Evolutionary conservation across 306 rosid species (phyloP), one percentile per base, ranked within the genome.

Genomic region (Vigna hirtella): DNA sequence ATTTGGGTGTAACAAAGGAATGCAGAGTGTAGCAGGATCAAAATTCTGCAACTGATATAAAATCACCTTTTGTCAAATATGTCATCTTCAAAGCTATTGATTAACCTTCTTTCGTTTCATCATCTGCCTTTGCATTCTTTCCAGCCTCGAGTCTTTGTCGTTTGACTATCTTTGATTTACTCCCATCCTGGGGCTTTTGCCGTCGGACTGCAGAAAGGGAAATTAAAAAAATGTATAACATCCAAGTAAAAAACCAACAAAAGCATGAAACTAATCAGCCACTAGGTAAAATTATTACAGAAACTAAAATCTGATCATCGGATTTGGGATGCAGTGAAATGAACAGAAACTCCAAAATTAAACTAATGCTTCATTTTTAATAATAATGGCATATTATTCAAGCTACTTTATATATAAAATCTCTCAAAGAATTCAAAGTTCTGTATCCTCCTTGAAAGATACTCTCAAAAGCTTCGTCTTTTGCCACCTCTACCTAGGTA

Each of bases 151-250:
- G 62, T 58, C 67, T 20, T 58, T 59, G 66, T 59, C 43, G 80
- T 81, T 49, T 88, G 45, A 69, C 83, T 17, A 28, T 17, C 66
- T 82, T 63, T 17, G 77, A 17, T 12, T 49, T 73, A 48, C 42
- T 70, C 40, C 77, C 88, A 63, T 73, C 62, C 69, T 59, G 74
- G 28, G 66, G 74, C 51, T 8, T 34, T 26, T 11, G 64, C 6
- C 45, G 72, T 81, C 51, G 87, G 52, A 78, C 83, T 40, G 91
- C 84, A 75, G 77, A 61, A 74, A 51, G 61, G 16, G 63, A 58
- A 69, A 58, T 38, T 18, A 62, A 56, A 72, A 78, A 36, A 55
- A 78, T 56, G 7, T 15, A 65, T 36, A 51, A 61, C 56, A 40
- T 55, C 55, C 36, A 42, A 74, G 56, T 47, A n/a, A 63, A 57